Percentiles rank a stretch among this genome's conserved stretches.
Conservation (phyloP, 2,329 filamentous ascomycete species). For the Arthrocladium fulminans region DNA sequence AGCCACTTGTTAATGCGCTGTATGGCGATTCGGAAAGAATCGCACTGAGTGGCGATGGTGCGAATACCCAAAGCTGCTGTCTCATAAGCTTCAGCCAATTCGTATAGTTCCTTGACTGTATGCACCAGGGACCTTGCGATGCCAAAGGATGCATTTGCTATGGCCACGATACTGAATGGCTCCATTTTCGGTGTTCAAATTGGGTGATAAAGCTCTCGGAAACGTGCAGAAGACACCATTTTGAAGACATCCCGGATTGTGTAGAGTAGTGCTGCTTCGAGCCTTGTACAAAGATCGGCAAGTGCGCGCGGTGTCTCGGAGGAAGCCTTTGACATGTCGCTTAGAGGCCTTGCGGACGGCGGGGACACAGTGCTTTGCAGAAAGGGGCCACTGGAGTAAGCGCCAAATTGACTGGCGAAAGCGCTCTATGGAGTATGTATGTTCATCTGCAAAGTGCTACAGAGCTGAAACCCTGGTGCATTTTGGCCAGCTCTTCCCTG, state of each 20-base stretch:
- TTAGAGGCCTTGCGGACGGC: background rate
- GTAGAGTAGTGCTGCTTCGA: background rate
- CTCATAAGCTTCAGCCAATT: conserved; percentile 6
- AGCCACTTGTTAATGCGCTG: conserved; percentile 6
- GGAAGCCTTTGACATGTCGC: background rate
- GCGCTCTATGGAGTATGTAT: too few relatives aligned
- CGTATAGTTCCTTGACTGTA: conserved; percentile 7
- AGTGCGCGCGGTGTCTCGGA: background rate
- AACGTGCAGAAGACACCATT: background rate
- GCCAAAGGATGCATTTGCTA: conserved; percentile 2
- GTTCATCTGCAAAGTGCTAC: too few relatives aligned
- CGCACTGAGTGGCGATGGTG: conserved; percentile 6
- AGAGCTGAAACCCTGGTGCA: too few relatives aligned
- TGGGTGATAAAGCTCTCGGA: background rate
- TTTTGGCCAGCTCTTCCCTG: too few relatives aligned
- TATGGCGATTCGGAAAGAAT: conserved; percentile 3
- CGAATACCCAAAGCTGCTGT: conserved; percentile 5
- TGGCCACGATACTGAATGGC: background rate
- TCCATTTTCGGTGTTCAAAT: background rate
- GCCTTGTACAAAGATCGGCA: background rate
- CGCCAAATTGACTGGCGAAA: too few relatives aligned
- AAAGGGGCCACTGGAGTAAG: too few relatives aligned
- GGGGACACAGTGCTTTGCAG: too few relatives aligned
- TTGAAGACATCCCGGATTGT: background rate
- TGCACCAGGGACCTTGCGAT: conserved; percentile 4